A percentile compares a stretch with the other conserved stretches of the same genome.
Conservation (phyloP, 805 yeast species). For the Lipomyces spencermartinsiae region DNA sequence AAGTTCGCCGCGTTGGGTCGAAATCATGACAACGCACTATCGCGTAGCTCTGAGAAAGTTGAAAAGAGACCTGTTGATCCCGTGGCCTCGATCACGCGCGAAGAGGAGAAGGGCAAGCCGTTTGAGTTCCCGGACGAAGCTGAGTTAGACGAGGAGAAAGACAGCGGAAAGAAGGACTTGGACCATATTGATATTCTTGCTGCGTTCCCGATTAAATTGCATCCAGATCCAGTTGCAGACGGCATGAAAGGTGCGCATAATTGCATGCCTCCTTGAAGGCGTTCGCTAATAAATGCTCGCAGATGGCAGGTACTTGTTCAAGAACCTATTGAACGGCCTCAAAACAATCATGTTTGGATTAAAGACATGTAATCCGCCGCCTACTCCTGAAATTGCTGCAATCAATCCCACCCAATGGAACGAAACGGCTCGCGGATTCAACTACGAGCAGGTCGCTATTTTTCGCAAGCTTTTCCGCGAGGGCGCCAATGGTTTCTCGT, state of each 20-base stretch:
- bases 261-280: neutral
- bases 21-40: constrained; percentile 55
- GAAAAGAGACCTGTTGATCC: constrained; percentile 37
- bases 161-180: constrained; percentile 31
- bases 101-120: constrained; percentile 39
- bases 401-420: constrained; percentile 71
- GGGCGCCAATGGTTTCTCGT: constrained; percentile 78
- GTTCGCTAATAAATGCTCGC: constrained; percentile 52
- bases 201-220: constrained; percentile 64
- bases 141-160: constrained; percentile 22
- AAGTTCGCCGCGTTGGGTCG: constrained; percentile 78
- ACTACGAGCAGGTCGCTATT: constrained; percentile 80
- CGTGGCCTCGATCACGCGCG: constrained; percentile 28
- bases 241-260: constrained; percentile 48
- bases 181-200: constrained; percentile 53
- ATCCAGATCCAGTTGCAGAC: constrained; percentile 59
- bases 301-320: constrained; percentile 85
- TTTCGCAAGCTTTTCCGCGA: constrained; percentile 81
- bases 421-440: constrained; percentile 81
- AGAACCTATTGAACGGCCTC: constrained; percentile 86
- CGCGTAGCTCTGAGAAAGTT: constrained; percentile 26
- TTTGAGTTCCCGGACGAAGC: constrained; percentile 31
- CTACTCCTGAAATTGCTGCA: constrained; percentile 56
- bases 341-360: constrained; percentile 89
- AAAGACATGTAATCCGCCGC: constrained; percentile 87